These are phyloP conservation scores for Dillenia suffruticosa DNA, from an alignment of 164 flowering plant species.

Conservation along the genomic window DNA sequence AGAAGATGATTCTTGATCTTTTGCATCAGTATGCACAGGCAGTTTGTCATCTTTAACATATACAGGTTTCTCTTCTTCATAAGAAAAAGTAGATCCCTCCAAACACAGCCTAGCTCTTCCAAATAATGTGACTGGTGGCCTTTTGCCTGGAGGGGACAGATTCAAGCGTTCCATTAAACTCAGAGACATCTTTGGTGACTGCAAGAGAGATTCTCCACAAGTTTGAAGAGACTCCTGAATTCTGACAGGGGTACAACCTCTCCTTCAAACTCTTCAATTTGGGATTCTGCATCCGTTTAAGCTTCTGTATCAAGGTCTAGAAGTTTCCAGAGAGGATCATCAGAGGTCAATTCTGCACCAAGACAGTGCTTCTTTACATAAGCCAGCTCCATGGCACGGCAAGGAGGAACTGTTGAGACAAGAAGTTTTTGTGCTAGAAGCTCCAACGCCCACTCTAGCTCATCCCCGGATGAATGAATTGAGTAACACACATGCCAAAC, in stretches of 20 bases:
- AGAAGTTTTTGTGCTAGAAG: slow-evolving; percentile 75
- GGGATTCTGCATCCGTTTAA: slow-evolving; percentile 15
- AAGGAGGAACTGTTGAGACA: slow-evolving; percentile 71
- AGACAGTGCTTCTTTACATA: slow-evolving; percentile 60
- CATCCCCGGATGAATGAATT: slow-evolving; percentile 80
- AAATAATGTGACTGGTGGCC: slow-evolving; percentile 57
- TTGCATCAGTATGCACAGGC: not conserved
- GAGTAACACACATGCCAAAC: slow-evolving; percentile 92
- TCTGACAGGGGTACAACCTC: slow-evolving; percentile 13
- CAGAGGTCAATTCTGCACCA: slow-evolving; percentile 18
- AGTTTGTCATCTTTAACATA: not conserved
- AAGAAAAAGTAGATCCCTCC: slow-evolving; percentile 15
- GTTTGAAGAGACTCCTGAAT: slow-evolving; percentile 9
- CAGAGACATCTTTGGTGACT: slow-evolving; percentile 14
- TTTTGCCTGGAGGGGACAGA: slow-evolving; percentile 43
- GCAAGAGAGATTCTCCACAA: slow-evolving; percentile 15
- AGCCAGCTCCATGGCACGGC: slow-evolving; percentile 70
- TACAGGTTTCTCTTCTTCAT: slow-evolving; percentile 13
- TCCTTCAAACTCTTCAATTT: not conserved
- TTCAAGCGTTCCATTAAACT: slow-evolving; percentile 16
- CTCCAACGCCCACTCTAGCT: slow-evolving; percentile 78
- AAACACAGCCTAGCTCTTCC: slow-evolving; percentile 67
- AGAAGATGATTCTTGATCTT: not conserved
- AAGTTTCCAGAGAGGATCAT: slow-evolving; percentile 66
- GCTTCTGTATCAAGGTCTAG: slow-evolving; percentile 38